Base-by-base conservation (phyloP, 2,329 filamentous ascomycete genomes). In the Talaromyces albobiverticillius region DNA sequence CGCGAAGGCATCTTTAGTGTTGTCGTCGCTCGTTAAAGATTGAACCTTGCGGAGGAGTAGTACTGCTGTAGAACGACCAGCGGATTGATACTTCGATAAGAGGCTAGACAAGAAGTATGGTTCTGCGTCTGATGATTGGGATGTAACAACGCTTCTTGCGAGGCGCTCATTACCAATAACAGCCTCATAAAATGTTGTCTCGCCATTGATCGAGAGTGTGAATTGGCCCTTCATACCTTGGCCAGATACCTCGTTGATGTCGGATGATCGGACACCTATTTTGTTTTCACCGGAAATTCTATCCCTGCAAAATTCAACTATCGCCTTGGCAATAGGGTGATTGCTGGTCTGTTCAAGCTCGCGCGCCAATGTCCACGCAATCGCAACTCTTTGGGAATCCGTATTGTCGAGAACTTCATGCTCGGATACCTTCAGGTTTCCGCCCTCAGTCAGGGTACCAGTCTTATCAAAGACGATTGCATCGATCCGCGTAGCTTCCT, bases 381-480 rank as follows among this genome's bases (percentile, higher is more conserved):
- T 58, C 36, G 69, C 59, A 18, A 72, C 58, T n/a, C 72, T 58
- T 10, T 64, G 62, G 1, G 64, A 54, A 46, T 73, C 66, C 3
- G 60, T 62, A 22, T 66, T 60, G 18, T 55, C 42, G 38, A 78
- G 63, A 14, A 76, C 53, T 54, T 75, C 71, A 59, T 81, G 72
- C 16, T 82, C 77, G 4, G 80, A 80, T 1, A 85, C 79, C 42
- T 73, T 74, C 22, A 83, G 76, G 43, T 81, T 79, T n/a, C 79
- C 81, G 16, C 82, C 82, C 62, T 87, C 76, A 0, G 90, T 94
- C 55, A 95, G 74, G 0, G 90, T 95, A 1, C 90, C 90, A 0
- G 90, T 95, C 77, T 95, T 94, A 78, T 95, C 90, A 66, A 95
- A 94, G 1, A 94, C 87, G 36, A 94, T 85, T 50, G 86, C 87